A percentile compares a stretch with the other conserved stretches of the same genome.
phyloP scores from a whole-genome alignment of 257 asterid species.

The Fraxinus pennsylvanica region DNA sequence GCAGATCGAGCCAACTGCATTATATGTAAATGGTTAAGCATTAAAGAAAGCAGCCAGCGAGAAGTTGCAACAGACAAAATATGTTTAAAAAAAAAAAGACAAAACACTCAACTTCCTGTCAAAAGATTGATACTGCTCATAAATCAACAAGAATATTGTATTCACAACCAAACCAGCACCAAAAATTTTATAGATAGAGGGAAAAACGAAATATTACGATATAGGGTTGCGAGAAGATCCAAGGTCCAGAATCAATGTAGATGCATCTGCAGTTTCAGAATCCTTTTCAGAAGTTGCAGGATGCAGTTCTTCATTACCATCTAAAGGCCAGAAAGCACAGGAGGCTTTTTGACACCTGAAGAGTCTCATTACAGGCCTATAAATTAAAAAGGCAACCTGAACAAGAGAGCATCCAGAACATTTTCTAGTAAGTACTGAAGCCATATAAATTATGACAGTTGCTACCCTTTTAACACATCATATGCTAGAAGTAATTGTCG shows the following conservation, averaged over 20 bases:
- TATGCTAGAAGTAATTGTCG: not conserved
- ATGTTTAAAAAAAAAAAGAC: not conserved
- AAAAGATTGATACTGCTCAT: not conserved
- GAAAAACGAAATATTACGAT: slow-evolving; percentile 46
- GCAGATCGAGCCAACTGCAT: slow-evolving; percentile 90
- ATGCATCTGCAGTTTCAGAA: slow-evolving; percentile 48
- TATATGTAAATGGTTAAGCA: slow-evolving; percentile 21
- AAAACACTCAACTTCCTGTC: not conserved
- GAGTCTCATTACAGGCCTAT: slow-evolving; percentile 99
- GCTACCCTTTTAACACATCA: not conserved
- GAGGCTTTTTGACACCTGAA: slow-evolving; percentile 64
- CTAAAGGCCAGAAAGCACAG: slow-evolving; percentile 81
- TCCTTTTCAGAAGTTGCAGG: slow-evolving; percentile 53
- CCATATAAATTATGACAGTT: not conserved
- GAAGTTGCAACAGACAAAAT: slow-evolving; percentile 4
- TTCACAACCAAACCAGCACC: slow-evolving; percentile 9
- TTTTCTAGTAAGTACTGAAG: slow-evolving; percentile 7
- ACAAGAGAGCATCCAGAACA: slow-evolving; percentile 27
- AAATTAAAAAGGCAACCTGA: slow-evolving; percentile 91
- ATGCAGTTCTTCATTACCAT: slow-evolving; percentile 52
- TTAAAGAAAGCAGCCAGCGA: slow-evolving; percentile 21
- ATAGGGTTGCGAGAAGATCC: slow-evolving; percentile 72
- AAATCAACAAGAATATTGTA: slow-evolving; percentile 14
- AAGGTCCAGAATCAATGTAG: slow-evolving; percentile 66
- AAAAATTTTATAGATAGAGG: slow-evolving; percentile 17